A percentile compares a stretch with the other conserved stretches of the same genome.
These are phyloP conservation scores for Aspergillus sp. DNA, from an alignment of 2,329 filamentous ascomycete species.

Conservation along the genomic window DNA sequence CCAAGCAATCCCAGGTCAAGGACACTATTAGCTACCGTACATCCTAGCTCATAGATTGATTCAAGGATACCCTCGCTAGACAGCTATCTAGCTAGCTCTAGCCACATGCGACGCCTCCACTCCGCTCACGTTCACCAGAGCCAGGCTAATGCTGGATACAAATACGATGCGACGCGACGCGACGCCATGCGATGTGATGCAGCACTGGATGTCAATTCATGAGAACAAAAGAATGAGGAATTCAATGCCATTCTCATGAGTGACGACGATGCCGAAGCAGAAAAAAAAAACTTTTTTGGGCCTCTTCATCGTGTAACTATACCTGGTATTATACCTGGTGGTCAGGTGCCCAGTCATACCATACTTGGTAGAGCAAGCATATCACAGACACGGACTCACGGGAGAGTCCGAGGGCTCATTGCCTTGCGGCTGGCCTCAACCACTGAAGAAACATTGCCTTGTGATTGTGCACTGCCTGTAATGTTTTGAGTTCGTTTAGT, in stretches of 20 bases:
- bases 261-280: not conserved
- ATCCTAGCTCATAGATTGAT: not conserved
- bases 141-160: not conserved
- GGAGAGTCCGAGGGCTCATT: not conserved
- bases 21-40: not conserved
- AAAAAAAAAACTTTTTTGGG: not conserved
- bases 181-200: not conserved
- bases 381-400: not conserved
- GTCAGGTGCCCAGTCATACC: slow-evolving; percentile 11
- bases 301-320: not conserved
- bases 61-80: not conserved
- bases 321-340: slow-evolving; percentile 5
- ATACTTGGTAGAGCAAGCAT: not conserved
- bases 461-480: not conserved
- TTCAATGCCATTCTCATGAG: not conserved
- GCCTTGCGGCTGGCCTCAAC: not conserved
- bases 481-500: too few relatives aligned
- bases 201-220: not conserved
- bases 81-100: not conserved
- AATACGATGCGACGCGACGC: not conserved
- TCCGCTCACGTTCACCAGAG: not conserved
- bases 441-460: not conserved
- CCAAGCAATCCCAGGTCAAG: not conserved
- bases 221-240: not conserved
- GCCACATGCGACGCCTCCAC: not conserved